Evolutionary conservation across 2,329 filamentous ascomycete species (phyloP).

Genomic region (Fusarium pilosicola): DNA sequence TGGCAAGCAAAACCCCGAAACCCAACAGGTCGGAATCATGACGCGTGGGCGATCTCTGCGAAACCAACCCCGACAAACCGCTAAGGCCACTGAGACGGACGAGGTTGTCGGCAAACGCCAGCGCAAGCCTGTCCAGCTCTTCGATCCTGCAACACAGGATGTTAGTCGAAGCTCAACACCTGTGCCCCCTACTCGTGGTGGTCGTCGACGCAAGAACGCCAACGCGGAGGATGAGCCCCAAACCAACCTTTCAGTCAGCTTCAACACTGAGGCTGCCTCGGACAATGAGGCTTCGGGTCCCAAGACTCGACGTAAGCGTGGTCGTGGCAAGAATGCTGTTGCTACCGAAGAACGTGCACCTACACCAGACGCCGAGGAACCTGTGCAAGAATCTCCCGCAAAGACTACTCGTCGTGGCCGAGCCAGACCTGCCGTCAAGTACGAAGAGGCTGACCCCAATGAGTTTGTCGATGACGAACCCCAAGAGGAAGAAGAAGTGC

Average conservation of each 20-base stretch:
- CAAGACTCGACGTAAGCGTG: slow-evolving; percentile 48
- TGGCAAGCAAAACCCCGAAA: slow-evolving; percentile 67
- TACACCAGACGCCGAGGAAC: slow-evolving; percentile 34
- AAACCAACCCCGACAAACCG: slow-evolving; percentile 66
- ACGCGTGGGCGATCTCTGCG: slow-evolving; percentile 64
- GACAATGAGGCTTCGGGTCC: slow-evolving; percentile 45
- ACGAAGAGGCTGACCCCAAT: slow-evolving; percentile 45
- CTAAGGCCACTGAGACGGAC: slow-evolving; percentile 66
- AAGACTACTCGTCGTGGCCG: slow-evolving; percentile 43
- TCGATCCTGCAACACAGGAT: slow-evolving; percentile 62
- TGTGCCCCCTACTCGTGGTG: slow-evolving; percentile 45
- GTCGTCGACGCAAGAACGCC: slow-evolving; percentile 48
- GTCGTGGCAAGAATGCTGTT: slow-evolving; percentile 41
- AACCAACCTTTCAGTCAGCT: slow-evolving; percentile 44
- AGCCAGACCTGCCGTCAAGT: slow-evolving; percentile 40
- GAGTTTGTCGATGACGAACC: slow-evolving; percentile 45
- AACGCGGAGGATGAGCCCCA: slow-evolving; percentile 45
- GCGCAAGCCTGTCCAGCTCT: slow-evolving; percentile 62
- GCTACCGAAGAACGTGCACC: slow-evolving; percentile 41
- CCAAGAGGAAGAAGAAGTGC: slow-evolving; percentile 19
- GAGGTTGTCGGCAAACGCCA: slow-evolving; percentile 63
- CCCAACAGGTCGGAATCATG: slow-evolving; percentile 61
- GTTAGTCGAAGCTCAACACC: slow-evolving; percentile 64
- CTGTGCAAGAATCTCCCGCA: slow-evolving; percentile 27
- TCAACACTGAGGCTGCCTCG: slow-evolving; percentile 48